Conservation (phyloP, 1,139 yeast genomes). For the Ashbya aceris region DNA sequence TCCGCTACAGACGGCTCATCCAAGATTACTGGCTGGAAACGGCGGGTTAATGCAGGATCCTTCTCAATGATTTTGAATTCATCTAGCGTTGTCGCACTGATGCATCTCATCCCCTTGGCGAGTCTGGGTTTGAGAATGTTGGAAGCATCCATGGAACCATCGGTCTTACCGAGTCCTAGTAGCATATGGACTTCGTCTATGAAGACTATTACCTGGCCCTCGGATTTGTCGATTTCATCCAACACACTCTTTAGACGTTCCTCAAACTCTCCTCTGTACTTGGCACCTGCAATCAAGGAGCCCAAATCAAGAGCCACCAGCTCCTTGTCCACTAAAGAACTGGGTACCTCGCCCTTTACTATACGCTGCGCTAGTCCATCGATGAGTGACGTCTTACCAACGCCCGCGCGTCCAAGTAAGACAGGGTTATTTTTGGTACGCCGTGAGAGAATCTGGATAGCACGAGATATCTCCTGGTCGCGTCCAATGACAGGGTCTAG, state of each 20-base stretch:
- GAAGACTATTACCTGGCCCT: conserved; percentile 72
- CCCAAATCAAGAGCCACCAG: conserved; percentile 83
- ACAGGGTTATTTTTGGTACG: conserved; percentile 94
- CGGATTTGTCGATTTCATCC: conserved; percentile 76
- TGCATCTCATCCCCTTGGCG: conserved; percentile 90
- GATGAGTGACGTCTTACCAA: conserved; percentile 94
- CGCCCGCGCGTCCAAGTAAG: conserved; percentile 90
- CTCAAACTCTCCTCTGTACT: conserved; percentile 92
- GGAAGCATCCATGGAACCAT: conserved; percentile 94
- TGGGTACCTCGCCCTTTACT: conserved; percentile 88
- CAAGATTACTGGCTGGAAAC: conserved; percentile 83
- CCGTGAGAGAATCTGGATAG: conserved; percentile 83
- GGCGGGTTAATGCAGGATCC: conserved; percentile 84
- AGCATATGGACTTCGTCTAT: conserved; percentile 89
- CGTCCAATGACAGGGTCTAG: conserved; percentile 95
- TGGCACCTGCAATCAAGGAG: conserved; percentile 85
- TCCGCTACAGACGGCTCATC: conserved; percentile 91
- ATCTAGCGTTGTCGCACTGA: conserved; percentile 92
- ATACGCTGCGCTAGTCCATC: conserved; percentile 95
- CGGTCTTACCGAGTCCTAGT: conserved; percentile 88
- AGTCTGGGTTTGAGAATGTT: conserved; percentile 87
- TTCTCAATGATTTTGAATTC: conserved; percentile 87
- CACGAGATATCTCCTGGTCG: conserved; percentile 87
- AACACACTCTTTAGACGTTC: conserved; percentile 76
- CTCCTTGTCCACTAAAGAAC: conserved; percentile 75